Base-by-base conservation (phyloP, 768 basidiomycete genomes). In the Pleurotus sapidus region DNA sequence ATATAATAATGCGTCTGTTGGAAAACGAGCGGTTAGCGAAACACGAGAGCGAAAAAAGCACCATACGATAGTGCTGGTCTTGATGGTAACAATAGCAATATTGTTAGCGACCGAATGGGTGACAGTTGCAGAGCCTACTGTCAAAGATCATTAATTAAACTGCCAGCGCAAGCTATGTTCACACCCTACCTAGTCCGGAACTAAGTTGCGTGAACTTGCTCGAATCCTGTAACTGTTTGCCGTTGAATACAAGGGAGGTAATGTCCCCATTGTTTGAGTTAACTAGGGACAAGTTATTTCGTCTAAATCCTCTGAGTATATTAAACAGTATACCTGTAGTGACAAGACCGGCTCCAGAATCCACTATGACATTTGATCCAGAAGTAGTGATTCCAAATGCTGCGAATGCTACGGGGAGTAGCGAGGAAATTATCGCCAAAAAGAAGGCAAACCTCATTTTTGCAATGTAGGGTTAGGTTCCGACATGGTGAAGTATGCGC, bases 341-440 rank as follows among this genome's bases (percentile, higher is more conserved):
- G 17, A 78, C 71, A 43, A 80, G 69, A 9, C 76, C 77, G 17
- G 69, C 76, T 6, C 76, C 78, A 45, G 77, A 74, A 64, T 80
- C 78, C 23, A 78, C 76, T 5, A 74, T 47, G 64, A 77, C 55
- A 46, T 73, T 74, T 24, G 56, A 62, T 5, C 76, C 75, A 20
- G 76, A 78, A 15, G 72, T 76, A 5, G 75, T 76, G 18, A 78
- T 70, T 1, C 78, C 79, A 58, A 80, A 80, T 6, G 77, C 75
- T 9, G 78, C 77, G 39, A 76, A 74, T n/a, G 64, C 72, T 25
- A 60, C 62, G 5, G 74, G 72, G 34, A 71, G 53, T 20, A 66
- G 65, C n/a, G 59, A 65, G 45, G 70, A 30, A 47, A 70, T 55
- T 40, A 60, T 62, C 50, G 68, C 9, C 57, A 64, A 58, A 37